A percentile compares a stretch with the other conserved stretches of the same genome.
Evolutionary conservation across 2,329 filamentous ascomycete genomes (phyloP).

Genomic region (Harringtonia aguacate): DNA sequence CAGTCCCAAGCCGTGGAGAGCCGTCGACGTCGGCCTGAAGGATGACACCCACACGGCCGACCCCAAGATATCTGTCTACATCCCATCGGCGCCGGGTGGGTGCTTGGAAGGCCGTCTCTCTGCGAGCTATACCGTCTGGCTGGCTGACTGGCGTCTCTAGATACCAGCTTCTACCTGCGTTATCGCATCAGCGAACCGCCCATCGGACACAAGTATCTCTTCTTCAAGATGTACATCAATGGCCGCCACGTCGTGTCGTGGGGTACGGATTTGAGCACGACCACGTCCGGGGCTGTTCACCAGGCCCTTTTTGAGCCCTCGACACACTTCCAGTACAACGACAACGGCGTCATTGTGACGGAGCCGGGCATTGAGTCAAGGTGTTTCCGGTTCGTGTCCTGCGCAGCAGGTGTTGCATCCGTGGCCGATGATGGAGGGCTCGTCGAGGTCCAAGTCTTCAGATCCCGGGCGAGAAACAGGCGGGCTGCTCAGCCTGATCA

Average conservation of each 20-base stretch:
- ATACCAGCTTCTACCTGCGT: slow-evolving; percentile 40
- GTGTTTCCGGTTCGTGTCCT: slow-evolving; percentile 37
- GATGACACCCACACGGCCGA: slow-evolving; percentile 18
- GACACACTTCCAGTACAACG: slow-evolving; percentile 26
- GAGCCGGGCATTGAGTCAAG: slow-evolving; percentile 34
- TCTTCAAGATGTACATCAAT: slow-evolving; percentile 47
- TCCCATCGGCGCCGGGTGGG: slow-evolving; percentile 42
- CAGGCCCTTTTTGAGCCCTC: slow-evolving; percentile 37
- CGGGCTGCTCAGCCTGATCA: slow-evolving; percentile 28
- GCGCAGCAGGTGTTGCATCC: slow-evolving; percentile 22
- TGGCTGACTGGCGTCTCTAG: slow-evolving; percentile 19
- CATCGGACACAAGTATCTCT: slow-evolving; percentile 28
- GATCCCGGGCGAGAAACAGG: slow-evolving; percentile 35
- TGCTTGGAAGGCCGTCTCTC: neutral
- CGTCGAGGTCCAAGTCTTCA: slow-evolving; percentile 42
- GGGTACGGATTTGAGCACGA: slow-evolving; percentile 34
- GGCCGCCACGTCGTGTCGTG: slow-evolving; percentile 40
- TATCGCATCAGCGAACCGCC: slow-evolving; percentile 30
- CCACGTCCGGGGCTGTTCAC: slow-evolving; percentile 21
- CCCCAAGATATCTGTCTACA: slow-evolving; percentile 41
- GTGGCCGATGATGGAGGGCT: slow-evolving; percentile 42
- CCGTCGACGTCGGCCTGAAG: neutral
- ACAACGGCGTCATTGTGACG: slow-evolving; percentile 21
- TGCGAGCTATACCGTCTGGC: neutral
- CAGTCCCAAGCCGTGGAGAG: slow-evolving; percentile 3